A percentile compares a stretch with the other conserved stretches of the same genome.
phyloP scores from a whole-genome alignment of 2,329 filamentous ascomycete genomes.

The Gliomastix tumulicola region DNA sequence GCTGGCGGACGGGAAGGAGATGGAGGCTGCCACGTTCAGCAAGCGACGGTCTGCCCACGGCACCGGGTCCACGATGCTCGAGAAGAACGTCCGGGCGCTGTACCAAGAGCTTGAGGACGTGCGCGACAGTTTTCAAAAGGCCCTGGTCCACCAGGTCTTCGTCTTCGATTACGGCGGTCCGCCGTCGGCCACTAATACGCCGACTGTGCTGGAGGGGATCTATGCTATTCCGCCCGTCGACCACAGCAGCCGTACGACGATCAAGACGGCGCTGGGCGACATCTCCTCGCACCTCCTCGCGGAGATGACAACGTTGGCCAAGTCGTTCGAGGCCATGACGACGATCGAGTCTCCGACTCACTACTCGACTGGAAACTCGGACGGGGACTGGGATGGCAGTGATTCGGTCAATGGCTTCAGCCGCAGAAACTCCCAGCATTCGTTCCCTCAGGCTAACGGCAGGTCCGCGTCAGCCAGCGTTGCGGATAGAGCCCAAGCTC shows the following conservation, averaged over 20 bases:
- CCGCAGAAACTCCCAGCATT: slow-evolving; percentile 51
- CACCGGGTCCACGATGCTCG: slow-evolving; percentile 39
- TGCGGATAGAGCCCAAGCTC: slow-evolving; percentile 53
- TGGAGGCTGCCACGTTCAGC: slow-evolving; percentile 45
- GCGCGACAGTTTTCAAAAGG: slow-evolving; percentile 66
- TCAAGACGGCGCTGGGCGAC: slow-evolving; percentile 75
- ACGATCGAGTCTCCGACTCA: slow-evolving; percentile 71
- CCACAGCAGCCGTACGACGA: slow-evolving; percentile 67
- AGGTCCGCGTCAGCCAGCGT: slow-evolving; percentile 45
- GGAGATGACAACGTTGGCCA: slow-evolving; percentile 69
- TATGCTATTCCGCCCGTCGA: slow-evolving; percentile 62
- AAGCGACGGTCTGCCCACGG: slow-evolving; percentile 47
- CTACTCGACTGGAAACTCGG: slow-evolving; percentile 30
- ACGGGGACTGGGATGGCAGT: slow-evolving; percentile 28
- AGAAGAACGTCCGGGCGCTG: slow-evolving; percentile 51
- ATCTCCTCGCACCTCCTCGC: slow-evolving; percentile 67
- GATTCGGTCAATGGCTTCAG: slow-evolving; percentile 24
- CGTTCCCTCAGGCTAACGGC: slow-evolving; percentile 28
- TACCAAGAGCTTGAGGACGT: slow-evolving; percentile 65
- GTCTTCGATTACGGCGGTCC: slow-evolving; percentile 76
- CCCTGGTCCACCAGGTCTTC: slow-evolving; percentile 70
- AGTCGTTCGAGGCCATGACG: slow-evolving; percentile 64
- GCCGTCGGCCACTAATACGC: slow-evolving; percentile 34
- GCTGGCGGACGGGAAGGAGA: slow-evolving; percentile 73
- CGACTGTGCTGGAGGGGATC: slow-evolving; percentile 60